Evolutionary conservation across 805 yeast genomes (phyloP), one percentile per base, ranked within the genome.

Genomic region (Saturnispora gosingensis): DNA sequence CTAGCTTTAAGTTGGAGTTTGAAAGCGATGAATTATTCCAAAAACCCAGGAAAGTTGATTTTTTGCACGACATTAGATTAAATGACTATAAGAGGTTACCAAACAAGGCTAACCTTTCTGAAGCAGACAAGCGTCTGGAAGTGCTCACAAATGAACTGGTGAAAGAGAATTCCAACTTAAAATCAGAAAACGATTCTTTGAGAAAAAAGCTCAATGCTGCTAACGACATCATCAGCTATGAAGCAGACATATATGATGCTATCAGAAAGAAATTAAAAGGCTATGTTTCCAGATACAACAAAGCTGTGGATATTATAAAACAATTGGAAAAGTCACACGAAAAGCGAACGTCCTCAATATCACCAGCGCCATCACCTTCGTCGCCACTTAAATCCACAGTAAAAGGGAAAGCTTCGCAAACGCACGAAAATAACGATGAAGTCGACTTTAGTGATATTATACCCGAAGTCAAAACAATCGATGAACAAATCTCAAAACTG

Each of bases 201-300:
- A 45, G 32, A 8, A 18, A 9, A 5, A 48, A 50, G 11, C 25
- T 53, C 32, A 56, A 60, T 36, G 65, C 64, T 16, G 57, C 66
- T 10, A 61, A 64, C 44, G 55, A 59, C 16, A 52, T 63, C 8
- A 56, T 56, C 15, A 57, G 55, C 48, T 64, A 61, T 46, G 49
- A 62, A 34, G 50, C 52, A 22, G 43, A 38, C 22, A 43, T 54
- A n/a, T 46, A 49, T n/a, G 47, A 48, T 22, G 20, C 49, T 1
- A 53, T 55, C 27, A 48, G 51, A 54, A 20, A 60, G 52, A 49
- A 60, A 40, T 46, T 57, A 50, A 54, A 53, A 40, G 36, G 54
- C 50, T 49, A 52, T 20, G 51, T 46, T 22, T 10, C 6, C 3
- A 52, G 53, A 46, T 51, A 53, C 27, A 54, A 48, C 22, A n/a